These are phyloP conservation scores for Aspergillus bombycis DNA, from an alignment of 2,329 filamentous ascomycete genomes.

Conservation along the genomic window DNA sequence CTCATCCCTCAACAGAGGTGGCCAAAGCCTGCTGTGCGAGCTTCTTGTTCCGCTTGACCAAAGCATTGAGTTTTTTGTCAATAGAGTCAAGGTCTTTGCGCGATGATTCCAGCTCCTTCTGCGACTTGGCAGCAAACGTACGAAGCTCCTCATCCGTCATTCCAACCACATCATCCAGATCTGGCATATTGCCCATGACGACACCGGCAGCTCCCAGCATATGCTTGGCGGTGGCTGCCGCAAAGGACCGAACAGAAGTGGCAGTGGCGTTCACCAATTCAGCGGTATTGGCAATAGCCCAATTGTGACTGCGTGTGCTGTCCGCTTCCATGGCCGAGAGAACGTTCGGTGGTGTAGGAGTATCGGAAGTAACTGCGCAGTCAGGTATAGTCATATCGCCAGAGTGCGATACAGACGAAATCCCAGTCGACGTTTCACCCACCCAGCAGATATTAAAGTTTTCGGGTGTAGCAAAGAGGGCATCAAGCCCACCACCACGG, in stretches of 20 bases:
- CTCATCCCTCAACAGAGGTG: conserved; percentile 27
- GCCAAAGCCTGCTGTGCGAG: conserved; percentile 45
- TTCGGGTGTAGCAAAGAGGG: conserved; percentile 48
- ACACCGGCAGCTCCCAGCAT: conserved; percentile 38
- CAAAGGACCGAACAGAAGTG: conserved; percentile 39
- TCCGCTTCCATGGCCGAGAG: conserved; percentile 45
- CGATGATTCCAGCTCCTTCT: conserved; percentile 71
- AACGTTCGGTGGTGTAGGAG: conserved; percentile 39
- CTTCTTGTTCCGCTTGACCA: conserved; percentile 49
- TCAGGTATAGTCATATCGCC: conserved; percentile 28
- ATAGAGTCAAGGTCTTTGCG: conserved; percentile 65
- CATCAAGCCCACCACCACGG: conserved; percentile 48
- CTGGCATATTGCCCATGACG: conserved; percentile 35
- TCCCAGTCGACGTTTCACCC: conserved; percentile 35
- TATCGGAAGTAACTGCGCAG: conserved; percentile 22
- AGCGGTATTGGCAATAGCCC: conserved; percentile 40
- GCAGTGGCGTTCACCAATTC: conserved; percentile 40
- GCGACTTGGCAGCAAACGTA: conserved; percentile 43
- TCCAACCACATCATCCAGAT: conserved; percentile 45
- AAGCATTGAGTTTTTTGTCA: conserved; percentile 47
- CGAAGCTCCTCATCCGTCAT: conserved; percentile 47
- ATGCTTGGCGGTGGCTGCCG: conserved; percentile 41
- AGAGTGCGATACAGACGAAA: conserved; percentile 30
- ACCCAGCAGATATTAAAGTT: conserved; percentile 51
- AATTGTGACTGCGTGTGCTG: conserved; percentile 40